Percentiles rank a stretch among this genome's conserved stretches.
Evolutionary conservation across 768 basidiomycete genomes (phyloP).

Genomic region (Lactarius sanguifluus): DNA sequence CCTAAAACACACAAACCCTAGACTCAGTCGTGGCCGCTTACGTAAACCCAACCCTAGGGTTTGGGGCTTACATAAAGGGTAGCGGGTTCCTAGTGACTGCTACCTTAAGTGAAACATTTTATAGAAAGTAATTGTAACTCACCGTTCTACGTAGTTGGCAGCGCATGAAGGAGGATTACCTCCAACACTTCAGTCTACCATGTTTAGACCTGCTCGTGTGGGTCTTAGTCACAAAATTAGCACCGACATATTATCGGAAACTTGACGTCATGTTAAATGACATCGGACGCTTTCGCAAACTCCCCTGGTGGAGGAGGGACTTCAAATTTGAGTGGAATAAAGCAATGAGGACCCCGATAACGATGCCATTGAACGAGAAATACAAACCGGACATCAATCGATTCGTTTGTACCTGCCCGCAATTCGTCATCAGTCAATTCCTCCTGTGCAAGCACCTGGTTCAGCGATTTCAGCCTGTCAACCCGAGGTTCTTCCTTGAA

Average conservation of each 20-base stretch:
- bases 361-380: neutral
- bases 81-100: too few species aligned
- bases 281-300: neutral
- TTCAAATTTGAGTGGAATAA: neutral
- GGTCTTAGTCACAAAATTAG: neutral
- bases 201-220: neutral
- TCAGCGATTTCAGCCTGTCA: neutral
- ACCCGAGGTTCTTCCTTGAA: neutral
- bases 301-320: neutral
- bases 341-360: neutral
- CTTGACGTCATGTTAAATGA: neutral
- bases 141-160: neutral
- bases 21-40: too few species aligned
- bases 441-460: slow-evolving; percentile 1
- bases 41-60: too few species aligned
- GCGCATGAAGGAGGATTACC: neutral
- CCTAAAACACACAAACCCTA: too few species aligned
- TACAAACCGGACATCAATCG: neutral
- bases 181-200: neutral
- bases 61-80: too few species aligned
- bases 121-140: neutral
- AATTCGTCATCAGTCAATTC: neutral
- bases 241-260: neutral
- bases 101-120: neutral
- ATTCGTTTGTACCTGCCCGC: neutral